phyloP scores from a whole-genome alignment of 768 basidiomycete species.

The Naganishia antarctica region DNA sequence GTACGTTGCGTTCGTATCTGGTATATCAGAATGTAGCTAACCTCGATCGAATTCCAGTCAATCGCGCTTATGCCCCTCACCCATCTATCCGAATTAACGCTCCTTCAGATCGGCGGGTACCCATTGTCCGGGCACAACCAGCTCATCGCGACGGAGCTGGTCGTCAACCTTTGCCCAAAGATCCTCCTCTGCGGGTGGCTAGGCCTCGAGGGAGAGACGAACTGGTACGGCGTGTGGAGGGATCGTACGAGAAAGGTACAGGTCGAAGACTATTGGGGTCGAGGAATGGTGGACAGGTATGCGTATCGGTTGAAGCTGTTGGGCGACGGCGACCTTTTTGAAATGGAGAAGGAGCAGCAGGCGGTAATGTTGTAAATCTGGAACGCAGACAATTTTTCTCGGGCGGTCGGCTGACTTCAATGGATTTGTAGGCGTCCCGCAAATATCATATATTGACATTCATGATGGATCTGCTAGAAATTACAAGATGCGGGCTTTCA shows the following conservation, averaged over 20 bases:
- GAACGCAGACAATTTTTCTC: no score
- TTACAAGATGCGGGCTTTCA: no score
- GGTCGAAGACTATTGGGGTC: constrained; percentile 8
- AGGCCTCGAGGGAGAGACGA: constrained; percentile 41
- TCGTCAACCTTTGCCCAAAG: constrained; percentile 29
- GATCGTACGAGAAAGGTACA: constrained; percentile 2
- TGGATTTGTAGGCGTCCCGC: no score
- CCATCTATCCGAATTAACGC: constrained; percentile 34
- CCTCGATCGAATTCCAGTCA: no score
- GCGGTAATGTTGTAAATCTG: background rate
- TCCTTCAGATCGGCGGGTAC: constrained; percentile 46
- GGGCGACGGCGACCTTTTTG: constrained; percentile 35
- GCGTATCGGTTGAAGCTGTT: constrained; percentile 29
- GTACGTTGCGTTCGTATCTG: no score
- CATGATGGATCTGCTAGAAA: no score
- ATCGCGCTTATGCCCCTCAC: constrained; percentile 35
- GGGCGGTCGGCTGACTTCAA: no score
- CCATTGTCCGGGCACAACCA: constrained; percentile 33
- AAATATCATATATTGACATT: no score
- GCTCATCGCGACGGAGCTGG: constrained; percentile 28
- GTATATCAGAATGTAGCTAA: no score
- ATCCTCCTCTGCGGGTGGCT: constrained; percentile 39
- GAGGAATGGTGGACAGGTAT: constrained; percentile 16
- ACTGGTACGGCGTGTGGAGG: constrained; percentile 46
- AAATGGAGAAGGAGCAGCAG: constrained; percentile 31